These are phyloP conservation scores for Flueggea neowawraea DNA, from an alignment of 441 rosid species.

Conservation along the genomic window DNA sequence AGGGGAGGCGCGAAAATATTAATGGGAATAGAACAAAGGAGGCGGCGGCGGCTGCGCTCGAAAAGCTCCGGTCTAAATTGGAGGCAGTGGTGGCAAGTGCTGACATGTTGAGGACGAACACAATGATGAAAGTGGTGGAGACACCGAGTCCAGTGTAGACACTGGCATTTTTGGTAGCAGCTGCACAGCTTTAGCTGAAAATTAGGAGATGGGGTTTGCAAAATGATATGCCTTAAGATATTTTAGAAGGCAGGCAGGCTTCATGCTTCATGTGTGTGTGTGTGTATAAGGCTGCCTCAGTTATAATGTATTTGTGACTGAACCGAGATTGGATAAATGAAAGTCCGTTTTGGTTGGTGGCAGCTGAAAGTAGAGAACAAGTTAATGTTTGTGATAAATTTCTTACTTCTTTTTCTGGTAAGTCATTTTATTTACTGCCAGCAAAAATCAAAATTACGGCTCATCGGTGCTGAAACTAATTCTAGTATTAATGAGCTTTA, in stretches of 20 bases:
- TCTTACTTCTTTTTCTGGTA: too few relatives aligned
- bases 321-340: too few relatives aligned
- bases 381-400: too few relatives aligned
- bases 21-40: background rate
- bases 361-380: too few relatives aligned
- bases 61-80: constrained; percentile 15
- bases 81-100: constrained; percentile 33
- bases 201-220: constrained; percentile 28
- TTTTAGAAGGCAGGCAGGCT: background rate
- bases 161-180: constrained; percentile 30
- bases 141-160: constrained; percentile 39
- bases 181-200: constrained; percentile 22
- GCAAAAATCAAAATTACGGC: too few relatives aligned
- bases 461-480: too few relatives aligned
- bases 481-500: too few relatives aligned
- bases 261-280: too few relatives aligned
- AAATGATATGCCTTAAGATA: background rate
- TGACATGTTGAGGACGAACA: constrained; percentile 33
- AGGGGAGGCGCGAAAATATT: background rate
- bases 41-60: constrained; percentile 4
- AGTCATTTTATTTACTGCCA: too few relatives aligned
- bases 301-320: too few relatives aligned
- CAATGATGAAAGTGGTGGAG: constrained; percentile 24
- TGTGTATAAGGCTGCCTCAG: too few relatives aligned
- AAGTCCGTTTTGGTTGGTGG: too few relatives aligned